Conservation (phyloP, 352 stramenopile species). For the Phytophthora capsici region DNA sequence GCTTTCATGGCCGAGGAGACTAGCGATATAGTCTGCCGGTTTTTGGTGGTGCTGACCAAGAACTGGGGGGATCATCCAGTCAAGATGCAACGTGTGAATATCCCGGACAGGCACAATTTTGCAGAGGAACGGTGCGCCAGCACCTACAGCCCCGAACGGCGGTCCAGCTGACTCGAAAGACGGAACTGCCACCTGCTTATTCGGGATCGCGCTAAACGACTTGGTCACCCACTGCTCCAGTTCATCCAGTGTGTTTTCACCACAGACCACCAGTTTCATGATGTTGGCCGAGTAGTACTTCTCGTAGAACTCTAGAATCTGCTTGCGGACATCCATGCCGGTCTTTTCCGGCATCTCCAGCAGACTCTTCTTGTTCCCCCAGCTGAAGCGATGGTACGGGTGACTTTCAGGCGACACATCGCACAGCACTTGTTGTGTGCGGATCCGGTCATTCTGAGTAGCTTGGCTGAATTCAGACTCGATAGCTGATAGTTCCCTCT, state of each 20-base stretch:
- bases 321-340: slow-evolving; percentile 61
- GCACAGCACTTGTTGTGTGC: slow-evolving; percentile 82
- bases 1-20: slow-evolving; percentile 83
- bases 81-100: slow-evolving; percentile 77
- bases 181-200: slow-evolving; percentile 53
- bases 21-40: slow-evolving; percentile 80
- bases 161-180: slow-evolving; percentile 48
- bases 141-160: slow-evolving; percentile 59
- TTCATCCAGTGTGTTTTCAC: slow-evolving; percentile 74
- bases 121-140: slow-evolving; percentile 54
- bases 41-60: slow-evolving; percentile 78
- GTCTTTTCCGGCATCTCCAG: slow-evolving; percentile 48
- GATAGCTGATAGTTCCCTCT: slow-evolving; percentile 85
- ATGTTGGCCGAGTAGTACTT: slow-evolving; percentile 81
- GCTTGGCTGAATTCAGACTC: slow-evolving; percentile 90
- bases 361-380: slow-evolving; percentile 85
- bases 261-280: slow-evolving; percentile 87
- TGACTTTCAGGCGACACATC: slow-evolving; percentile 55
- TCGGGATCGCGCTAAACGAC: slow-evolving; percentile 69
- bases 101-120: slow-evolving; percentile 79
- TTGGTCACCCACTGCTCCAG: slow-evolving; percentile 67
- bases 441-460: slow-evolving; percentile 73
- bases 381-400: slow-evolving; percentile 86
- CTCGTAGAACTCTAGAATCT: slow-evolving; percentile 74
- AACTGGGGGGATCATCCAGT: slow-evolving; percentile 82